Percentiles rank a stretch among this genome's conserved stretches.
phyloP scores from a whole-genome alignment of 1,139 yeast genomes.

The Candida sojae region DNA sequence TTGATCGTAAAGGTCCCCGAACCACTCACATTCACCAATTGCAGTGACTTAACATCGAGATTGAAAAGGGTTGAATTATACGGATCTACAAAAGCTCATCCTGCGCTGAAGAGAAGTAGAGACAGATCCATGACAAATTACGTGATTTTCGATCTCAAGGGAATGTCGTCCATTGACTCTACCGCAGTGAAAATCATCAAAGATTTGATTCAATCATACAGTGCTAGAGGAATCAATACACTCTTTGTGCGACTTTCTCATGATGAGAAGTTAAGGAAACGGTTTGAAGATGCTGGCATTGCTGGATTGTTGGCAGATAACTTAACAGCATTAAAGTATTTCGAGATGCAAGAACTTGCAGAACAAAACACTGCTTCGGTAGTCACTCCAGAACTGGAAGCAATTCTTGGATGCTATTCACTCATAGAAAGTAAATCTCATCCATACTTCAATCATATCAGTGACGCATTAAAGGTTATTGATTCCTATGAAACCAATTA shows the following conservation, averaged over 20 bases:
- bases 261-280: slow-evolving; percentile 29
- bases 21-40: slow-evolving; percentile 89
- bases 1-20: slow-evolving; percentile 87
- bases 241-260: slow-evolving; percentile 66
- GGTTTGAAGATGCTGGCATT: slow-evolving; percentile 38
- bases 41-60: slow-evolving; percentile 77
- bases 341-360: slow-evolving; percentile 21
- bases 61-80: slow-evolving; percentile 77
- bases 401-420: slow-evolving; percentile 15
- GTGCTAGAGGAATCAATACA: slow-evolving; percentile 57
- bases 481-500: slow-evolving; percentile 33
- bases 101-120: slow-evolving; percentile 66
- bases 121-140: slow-evolving; percentile 58
- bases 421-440: slow-evolving; percentile 28
- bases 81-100: slow-evolving; percentile 84
- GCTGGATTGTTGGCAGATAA: slow-evolving; percentile 25
- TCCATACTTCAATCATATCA: slow-evolving; percentile 44
- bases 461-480: slow-evolving; percentile 44
- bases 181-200: slow-evolving; percentile 78
- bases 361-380: slow-evolving; percentile 7
- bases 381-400: slow-evolving; percentile 17
- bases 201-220: slow-evolving; percentile 59
- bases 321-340: slow-evolving; percentile 29
- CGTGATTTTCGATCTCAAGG: slow-evolving; percentile 79
- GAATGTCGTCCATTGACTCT: slow-evolving; percentile 86